phyloP scores from a whole-genome alignment of 1,284 basidiomycete species.

The Meira nashicola region DNA sequence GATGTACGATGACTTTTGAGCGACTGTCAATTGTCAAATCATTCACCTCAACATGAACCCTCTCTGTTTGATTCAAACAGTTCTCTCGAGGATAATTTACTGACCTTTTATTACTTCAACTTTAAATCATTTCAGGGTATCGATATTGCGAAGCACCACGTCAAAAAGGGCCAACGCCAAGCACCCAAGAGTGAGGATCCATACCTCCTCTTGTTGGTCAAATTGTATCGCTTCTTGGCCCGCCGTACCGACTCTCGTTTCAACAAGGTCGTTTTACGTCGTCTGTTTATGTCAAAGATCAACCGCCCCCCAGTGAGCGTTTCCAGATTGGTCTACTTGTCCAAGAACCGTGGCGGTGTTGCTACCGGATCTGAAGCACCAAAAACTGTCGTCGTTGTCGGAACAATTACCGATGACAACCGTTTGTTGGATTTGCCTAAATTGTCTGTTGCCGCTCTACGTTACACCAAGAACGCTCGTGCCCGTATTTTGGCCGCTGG shows the following conservation, averaged over 20 bases:
- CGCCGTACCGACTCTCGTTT: conserved; percentile 92
- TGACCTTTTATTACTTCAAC: neutral
- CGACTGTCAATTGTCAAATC: no score
- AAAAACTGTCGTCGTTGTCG: conserved; percentile 85
- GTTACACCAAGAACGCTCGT: conserved; percentile 86
- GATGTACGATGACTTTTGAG: no score
- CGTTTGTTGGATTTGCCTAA: conserved; percentile 83
- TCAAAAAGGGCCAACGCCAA: conserved; percentile 92
- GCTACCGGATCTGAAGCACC: conserved; percentile 40
- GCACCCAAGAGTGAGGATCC: conserved; percentile 55
- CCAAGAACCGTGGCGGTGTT: conserved; percentile 48
- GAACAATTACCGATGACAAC: conserved; percentile 92
- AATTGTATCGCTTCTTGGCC: conserved; percentile 99
- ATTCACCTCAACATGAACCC: no score
- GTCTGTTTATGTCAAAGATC: conserved; percentile 93
- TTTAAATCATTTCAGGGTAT: conserved; percentile 69
- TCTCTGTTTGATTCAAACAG: no score
- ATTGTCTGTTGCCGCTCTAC: conserved; percentile 86
- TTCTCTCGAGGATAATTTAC: no score
- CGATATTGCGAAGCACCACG: conserved; percentile 90
- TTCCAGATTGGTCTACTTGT: conserved; percentile 50
- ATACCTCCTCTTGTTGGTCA: conserved; percentile 65
- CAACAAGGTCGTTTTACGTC: conserved; percentile 96
- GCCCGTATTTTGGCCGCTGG: conserved; percentile 93
- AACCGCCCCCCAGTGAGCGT: conserved; percentile 91